A percentile compares a stretch with the other conserved stretches of the same genome.
These are phyloP conservation scores for Suhomyces bribrorum DNA, from an alignment of 1,139 yeast species.

Conservation along the genomic window DNA sequence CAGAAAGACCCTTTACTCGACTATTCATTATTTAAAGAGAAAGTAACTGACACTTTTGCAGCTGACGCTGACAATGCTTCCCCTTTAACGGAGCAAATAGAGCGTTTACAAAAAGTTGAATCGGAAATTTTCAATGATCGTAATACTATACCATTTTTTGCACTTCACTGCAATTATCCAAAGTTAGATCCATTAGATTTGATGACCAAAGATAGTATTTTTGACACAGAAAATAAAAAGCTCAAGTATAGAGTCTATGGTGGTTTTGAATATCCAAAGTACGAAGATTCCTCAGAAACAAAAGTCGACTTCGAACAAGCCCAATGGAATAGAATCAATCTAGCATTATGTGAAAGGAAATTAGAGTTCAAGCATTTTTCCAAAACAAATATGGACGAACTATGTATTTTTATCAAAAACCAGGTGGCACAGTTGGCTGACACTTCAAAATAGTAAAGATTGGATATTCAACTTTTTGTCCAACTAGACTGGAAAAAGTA, in stretches of 20 bases:
- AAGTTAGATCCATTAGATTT: constrained; percentile 37
- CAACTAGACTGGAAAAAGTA: neutral
- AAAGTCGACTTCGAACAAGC: constrained; percentile 35
- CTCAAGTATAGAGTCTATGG: constrained; percentile 35
- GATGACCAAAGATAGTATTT: constrained; percentile 28
- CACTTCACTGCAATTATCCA: constrained; percentile 43
- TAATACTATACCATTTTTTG: constrained; percentile 25
- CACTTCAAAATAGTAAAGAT: neutral
- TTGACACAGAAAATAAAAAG: constrained; percentile 26
- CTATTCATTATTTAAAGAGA: constrained; percentile 20
- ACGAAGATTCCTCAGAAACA: constrained; percentile 8
- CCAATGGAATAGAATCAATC: constrained; percentile 36
- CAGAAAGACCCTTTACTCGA: constrained; percentile 40
- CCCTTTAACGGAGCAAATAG: constrained; percentile 23
- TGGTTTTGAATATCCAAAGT: constrained; percentile 24
- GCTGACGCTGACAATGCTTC: constrained; percentile 9
- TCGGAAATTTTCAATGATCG: constrained; percentile 19
- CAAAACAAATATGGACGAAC: constrained; percentile 21
- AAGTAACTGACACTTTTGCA: constrained; percentile 11
- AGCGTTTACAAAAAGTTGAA: constrained; percentile 20
- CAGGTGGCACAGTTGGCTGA: constrained; percentile 30
- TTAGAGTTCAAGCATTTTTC: constrained; percentile 30
- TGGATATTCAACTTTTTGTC: no score
- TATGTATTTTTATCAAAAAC: constrained; percentile 31
- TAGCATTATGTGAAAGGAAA: constrained; percentile 30